A percentile compares a stretch with the other conserved stretches of the same genome.
These are phyloP conservation scores for Chenopodium suecicum DNA, from an alignment of 148 eudicot species.

Conservation along the genomic window DNA sequence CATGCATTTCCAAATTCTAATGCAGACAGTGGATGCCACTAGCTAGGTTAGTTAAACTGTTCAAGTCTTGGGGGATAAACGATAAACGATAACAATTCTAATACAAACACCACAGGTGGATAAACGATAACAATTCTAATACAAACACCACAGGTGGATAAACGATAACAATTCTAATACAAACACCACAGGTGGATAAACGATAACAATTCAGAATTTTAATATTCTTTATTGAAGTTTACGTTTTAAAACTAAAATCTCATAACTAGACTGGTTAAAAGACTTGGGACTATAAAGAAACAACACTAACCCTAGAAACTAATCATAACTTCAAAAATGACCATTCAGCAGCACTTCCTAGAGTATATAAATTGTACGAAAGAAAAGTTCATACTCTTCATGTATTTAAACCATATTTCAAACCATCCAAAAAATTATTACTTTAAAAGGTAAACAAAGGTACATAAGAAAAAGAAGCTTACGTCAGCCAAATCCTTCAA, in stretches of 20 bases:
- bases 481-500: slow-evolving; percentile 96
- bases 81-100: background rate
- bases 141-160: background rate
- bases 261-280: background rate
- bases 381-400: background rate
- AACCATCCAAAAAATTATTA: background rate
- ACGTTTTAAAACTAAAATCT: background rate
- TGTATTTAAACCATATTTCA: background rate
- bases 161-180: background rate
- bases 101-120: background rate
- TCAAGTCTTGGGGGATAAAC: too few species aligned
- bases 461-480: slow-evolving; percentile 26
- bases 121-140: background rate
- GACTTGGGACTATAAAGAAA: background rate
- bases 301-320: background rate
- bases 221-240: background rate
- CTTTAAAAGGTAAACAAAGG: background rate
- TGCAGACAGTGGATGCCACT: background rate
- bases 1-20: background rate
- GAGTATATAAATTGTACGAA: background rate
- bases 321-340: background rate
- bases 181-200: background rate
- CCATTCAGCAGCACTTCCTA: background rate
- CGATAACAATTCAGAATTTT: background rate
- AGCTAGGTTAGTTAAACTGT: too few species aligned